Conservation (phyloP, 306 rosid genomes). For the Pachyrhizus erosus region DNA sequence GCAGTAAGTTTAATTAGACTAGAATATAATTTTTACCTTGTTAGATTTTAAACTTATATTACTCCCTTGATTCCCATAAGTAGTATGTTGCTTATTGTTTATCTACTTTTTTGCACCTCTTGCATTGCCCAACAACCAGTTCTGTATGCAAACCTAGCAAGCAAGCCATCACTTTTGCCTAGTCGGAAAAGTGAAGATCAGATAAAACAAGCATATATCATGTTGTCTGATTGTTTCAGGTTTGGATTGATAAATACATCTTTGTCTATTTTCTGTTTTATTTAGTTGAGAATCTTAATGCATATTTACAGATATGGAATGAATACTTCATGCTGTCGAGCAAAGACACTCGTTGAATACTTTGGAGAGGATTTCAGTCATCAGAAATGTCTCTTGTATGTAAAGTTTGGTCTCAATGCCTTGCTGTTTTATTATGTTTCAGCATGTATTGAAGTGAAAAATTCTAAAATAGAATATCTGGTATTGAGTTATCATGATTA, state of each 20-base stretch:
- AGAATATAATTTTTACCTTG: constrained; percentile 11
- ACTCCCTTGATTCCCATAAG: constrained; percentile 30
- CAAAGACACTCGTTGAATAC: constrained; percentile 81
- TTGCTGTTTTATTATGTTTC: constrained; percentile 32
- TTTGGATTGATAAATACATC: constrained; percentile 45
- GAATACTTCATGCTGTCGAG: constrained; percentile 84
- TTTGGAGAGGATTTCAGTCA: constrained; percentile 75
- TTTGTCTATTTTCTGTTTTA: constrained; percentile 28
- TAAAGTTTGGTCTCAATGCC: constrained; percentile 31
- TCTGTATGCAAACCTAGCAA: constrained; percentile 78
- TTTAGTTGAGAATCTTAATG: constrained; percentile 9
- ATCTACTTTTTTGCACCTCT: background rate
- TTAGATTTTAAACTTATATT: constrained; percentile 20
- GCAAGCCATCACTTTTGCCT: constrained; percentile 88
- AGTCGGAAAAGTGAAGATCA: constrained; percentile 78
- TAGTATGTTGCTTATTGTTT: constrained; percentile 20
- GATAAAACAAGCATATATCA: constrained; percentile 72
- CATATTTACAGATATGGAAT: constrained; percentile 76
- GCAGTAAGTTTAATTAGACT: constrained; percentile 64
- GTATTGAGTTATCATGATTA: constrained; percentile 10
- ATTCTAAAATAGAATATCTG: constrained; percentile 6
- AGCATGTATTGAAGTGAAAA: constrained; percentile 13
- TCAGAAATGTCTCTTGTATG: constrained; percentile 82
- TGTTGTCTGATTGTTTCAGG: constrained; percentile 97
- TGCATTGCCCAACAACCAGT: constrained; percentile 53